phyloP scores from a whole-genome alignment of 164 flowering plant genomes.

The Vitis riparia region DNA sequence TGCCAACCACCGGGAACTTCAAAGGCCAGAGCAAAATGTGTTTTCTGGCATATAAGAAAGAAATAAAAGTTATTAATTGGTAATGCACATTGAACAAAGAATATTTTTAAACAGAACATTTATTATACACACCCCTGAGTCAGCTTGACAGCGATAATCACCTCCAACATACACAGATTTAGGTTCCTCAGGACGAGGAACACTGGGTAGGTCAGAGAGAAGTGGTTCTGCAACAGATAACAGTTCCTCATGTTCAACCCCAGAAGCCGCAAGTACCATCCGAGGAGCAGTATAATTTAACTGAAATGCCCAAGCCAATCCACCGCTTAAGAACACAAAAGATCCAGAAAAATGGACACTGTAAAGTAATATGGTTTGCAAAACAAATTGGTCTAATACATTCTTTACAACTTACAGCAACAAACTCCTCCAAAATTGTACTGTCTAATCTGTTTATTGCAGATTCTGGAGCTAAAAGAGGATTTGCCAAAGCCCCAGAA shows the following conservation, averaged over 20 bases:
- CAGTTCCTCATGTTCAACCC: conserved; percentile 87
- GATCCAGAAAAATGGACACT: not conserved
- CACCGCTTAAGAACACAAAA: conserved; percentile 7
- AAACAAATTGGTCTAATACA: not conserved
- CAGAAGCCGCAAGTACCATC: conserved; percentile 91
- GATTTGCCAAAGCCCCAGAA: conserved; percentile 75
- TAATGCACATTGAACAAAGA: not conserved
- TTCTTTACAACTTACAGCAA: conserved; percentile 51
- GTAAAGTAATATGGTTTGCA: not conserved
- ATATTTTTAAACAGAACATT: not conserved
- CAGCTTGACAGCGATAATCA: conserved; percentile 73
- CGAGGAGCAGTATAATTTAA: conserved; percentile 85
- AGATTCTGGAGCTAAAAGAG: conserved; percentile 81
- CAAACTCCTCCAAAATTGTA: conserved; percentile 71
- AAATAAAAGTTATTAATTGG: no score
- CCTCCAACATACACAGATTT: conserved; percentile 79
- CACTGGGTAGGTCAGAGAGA: conserved; percentile 77
- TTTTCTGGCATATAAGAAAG: conserved; percentile 36
- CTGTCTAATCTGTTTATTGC: conserved; percentile 54
- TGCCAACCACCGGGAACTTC: conserved; percentile 92
- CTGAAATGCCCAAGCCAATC: conserved; percentile 35
- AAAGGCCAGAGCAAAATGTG: conserved; percentile 90
- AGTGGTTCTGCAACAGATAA: conserved; percentile 77
- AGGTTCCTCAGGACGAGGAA: conserved; percentile 47
- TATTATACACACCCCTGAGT: conserved; percentile 59